A percentile compares a stretch with the other conserved stretches of the same genome.
phyloP scores from a whole-genome alignment of 2,329 filamentous ascomycete genomes.

The Arthrinium puccinioides region DNA sequence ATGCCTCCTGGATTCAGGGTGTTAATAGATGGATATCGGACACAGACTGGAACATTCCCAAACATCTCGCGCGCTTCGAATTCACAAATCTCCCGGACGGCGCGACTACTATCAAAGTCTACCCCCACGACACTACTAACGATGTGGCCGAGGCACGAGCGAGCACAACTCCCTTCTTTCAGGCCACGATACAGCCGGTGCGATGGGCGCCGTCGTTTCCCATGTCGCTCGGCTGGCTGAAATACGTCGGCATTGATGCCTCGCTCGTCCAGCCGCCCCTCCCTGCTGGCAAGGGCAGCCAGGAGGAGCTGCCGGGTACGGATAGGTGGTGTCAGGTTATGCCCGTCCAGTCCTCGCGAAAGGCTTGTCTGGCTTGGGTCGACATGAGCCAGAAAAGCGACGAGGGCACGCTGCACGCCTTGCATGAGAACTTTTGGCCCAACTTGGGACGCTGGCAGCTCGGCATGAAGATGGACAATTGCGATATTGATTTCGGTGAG shows the following conservation, averaged over 20 bases:
- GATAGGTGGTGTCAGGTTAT: conserved; percentile 35
- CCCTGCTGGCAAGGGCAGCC: conserved; percentile 28
- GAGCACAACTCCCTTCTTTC: conserved; percentile 34
- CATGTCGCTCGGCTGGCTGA: conserved; percentile 28
- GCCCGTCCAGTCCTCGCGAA: conserved; percentile 20
- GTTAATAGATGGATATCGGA: conserved; percentile 1
- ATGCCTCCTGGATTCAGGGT: background rate
- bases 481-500: conserved; percentile 19
- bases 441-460: conserved; percentile 36
- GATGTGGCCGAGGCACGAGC: conserved; percentile 23
- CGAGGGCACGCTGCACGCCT: conserved; percentile 11
- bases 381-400: conserved; percentile 33
- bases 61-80: conserved; percentile 44
- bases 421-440: conserved; percentile 38
- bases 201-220: conserved; percentile 36
- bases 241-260: conserved; percentile 33
- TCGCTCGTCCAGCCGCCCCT: conserved; percentile 42
- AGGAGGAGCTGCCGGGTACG: conserved; percentile 37
- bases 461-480: conserved; percentile 21
- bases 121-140: conserved; percentile 30
- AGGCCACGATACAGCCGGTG: conserved; percentile 34
- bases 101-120: conserved; percentile 34
- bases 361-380: conserved; percentile 36
- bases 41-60: conserved; percentile 48
- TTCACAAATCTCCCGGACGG: conserved; percentile 31